Evolutionary conservation across 2,329 filamentous ascomycete species (phyloP).

Genomic region (Penicillium sp.): DNA sequence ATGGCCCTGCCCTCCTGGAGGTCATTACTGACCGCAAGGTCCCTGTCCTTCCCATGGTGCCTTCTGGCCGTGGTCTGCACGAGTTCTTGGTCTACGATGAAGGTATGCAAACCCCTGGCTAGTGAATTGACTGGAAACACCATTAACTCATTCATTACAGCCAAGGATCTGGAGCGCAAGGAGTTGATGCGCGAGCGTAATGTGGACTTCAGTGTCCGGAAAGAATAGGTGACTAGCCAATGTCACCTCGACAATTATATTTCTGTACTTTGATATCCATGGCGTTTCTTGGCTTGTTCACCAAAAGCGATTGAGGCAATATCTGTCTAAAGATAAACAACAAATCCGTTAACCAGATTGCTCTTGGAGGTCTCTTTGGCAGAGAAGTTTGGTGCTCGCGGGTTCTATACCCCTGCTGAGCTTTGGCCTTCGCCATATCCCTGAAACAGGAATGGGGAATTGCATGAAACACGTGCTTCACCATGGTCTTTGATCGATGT

Average conservation of each 20-base stretch:
- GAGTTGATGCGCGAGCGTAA: constrained; percentile 64
- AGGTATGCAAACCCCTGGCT: constrained; percentile 49
- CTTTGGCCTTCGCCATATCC: neutral
- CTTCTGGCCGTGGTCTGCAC: constrained; percentile 78
- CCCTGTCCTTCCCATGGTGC: constrained; percentile 97
- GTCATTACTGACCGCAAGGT: constrained; percentile 77
- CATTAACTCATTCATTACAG: constrained; percentile 39
- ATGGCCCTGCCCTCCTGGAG: constrained; percentile 91
- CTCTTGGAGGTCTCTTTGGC: constrained; percentile 4
- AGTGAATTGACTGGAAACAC: neutral
- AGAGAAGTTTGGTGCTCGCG: neutral
- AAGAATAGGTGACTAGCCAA: constrained; percentile 17
- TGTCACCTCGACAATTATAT: constrained; percentile 23
- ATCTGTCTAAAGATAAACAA: constrained; percentile 14
- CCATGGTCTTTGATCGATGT: neutral
- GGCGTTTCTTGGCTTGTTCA: constrained; percentile 38
- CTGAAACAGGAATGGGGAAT: neutral
- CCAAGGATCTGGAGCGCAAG: constrained; percentile 65
- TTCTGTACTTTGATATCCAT: constrained; percentile 41
- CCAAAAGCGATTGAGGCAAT: constrained; percentile 31
- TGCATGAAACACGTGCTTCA: neutral
- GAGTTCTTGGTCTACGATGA: constrained; percentile 90
- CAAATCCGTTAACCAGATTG: constrained; percentile 7
- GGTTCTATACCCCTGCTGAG: neutral
- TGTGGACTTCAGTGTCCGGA: constrained; percentile 21